Conservation (phyloP, 2,329 filamentous ascomycete species). For the Ceratocystis variospora region DNA sequence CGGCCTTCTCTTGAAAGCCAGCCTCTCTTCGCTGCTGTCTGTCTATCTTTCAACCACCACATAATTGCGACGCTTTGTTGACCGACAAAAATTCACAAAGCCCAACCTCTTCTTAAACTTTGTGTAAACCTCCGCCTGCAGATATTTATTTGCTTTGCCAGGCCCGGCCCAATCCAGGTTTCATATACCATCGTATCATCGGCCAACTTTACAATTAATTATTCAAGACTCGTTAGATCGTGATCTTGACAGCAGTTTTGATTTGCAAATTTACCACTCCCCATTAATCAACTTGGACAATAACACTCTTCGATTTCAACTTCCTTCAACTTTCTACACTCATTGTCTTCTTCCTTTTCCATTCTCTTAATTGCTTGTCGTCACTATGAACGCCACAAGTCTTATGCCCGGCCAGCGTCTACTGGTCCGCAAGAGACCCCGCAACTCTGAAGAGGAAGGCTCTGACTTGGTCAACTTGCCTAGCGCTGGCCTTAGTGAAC, state of each 20-base stretch:
- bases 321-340: too few species aligned
- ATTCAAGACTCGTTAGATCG: conserved; percentile 9
- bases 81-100: neutral
- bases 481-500: conserved; percentile 15
- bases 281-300: neutral
- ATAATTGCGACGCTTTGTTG: conserved; percentile 6
- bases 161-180: neutral
- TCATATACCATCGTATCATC: neutral
- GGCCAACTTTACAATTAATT: neutral
- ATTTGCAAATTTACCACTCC: neutral
- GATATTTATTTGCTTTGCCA: conserved; percentile 5
- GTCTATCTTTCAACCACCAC: conserved; percentile 8
- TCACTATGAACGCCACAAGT: conserved; percentile 10
- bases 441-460: conserved; percentile 16
- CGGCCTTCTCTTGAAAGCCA: conserved; percentile 5
- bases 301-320: neutral
- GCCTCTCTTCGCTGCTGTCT: neutral
- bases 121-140: neutral
- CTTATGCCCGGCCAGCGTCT: conserved; percentile 14
- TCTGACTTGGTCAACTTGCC: conserved; percentile 3
- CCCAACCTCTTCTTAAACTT: conserved; percentile 5
- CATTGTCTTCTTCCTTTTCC: neutral
- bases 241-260: neutral
- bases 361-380: neutral
- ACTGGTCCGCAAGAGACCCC: conserved; percentile 17